Base-by-base conservation (phyloP, 2,329 filamentous ascomycete genomes). In the Calonectria pteridis region DNA sequence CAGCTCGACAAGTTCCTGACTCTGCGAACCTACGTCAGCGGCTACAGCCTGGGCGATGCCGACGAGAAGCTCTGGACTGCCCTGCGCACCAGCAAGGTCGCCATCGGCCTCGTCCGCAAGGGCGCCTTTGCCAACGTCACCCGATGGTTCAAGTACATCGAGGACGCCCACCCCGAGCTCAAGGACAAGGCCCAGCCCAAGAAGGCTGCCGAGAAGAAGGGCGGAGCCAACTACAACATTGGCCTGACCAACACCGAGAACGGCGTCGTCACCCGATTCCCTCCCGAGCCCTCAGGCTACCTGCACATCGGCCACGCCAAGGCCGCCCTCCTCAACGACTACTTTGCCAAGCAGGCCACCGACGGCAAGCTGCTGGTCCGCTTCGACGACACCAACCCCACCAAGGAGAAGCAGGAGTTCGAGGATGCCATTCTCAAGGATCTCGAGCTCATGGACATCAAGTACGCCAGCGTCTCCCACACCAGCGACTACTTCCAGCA, bases 271-370 rank as follows among this genome's bases (percentile, higher is more conserved):
- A 98, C 95, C 28, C 90, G 96, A 80, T 98, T 98, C 87, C 93
- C 96, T 20, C 96, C 96, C 4, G 96, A 98, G 92, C 96, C 96
- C 76, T 98, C 95, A 78, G 95, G 95, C 75, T 98, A 98, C 83
- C 91, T 98, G 55, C 96, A 98, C 86, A 98, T 98, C 77, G 96
- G 96, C 68, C 96, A 98, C 87, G 95, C 95, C 79, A 98, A 98
- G 87, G 95, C 95, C 35, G 95, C 95, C 7, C 89, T 98, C 69
- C 91, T 98, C 71, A 98, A 97, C 87, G 96, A 98, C 84, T 98
- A 98, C 89, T 98, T 98, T 80, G 96, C 95, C 55, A 95, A 98
- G 85, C 93, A 95, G 84, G 94, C 95, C 79, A 98, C 98, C 88
- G 93, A 96, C 74, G 97, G 97, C 81, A 97, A 94, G 81, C 89